These are phyloP conservation scores for Ogataea glucozyma DNA, from an alignment of 805 yeast species.

Conservation along the genomic window DNA sequence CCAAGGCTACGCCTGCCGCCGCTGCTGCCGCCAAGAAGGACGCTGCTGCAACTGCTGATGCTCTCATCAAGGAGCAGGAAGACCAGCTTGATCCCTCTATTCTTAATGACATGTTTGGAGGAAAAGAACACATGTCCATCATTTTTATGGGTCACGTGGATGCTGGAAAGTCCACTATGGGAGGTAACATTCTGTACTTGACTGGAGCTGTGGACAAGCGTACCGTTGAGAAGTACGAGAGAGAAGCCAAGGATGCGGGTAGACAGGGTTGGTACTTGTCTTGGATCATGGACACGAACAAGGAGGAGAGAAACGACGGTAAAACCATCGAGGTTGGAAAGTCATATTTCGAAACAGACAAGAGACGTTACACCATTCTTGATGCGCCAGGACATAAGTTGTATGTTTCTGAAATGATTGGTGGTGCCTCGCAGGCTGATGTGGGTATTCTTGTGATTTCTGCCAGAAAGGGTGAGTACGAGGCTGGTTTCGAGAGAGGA, in stretches of 20 bases:
- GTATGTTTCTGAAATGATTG: constrained; percentile 99
- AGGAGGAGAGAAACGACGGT: constrained; percentile 98
- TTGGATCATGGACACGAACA: constrained; percentile 99
- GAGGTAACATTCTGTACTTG: constrained; percentile 90
- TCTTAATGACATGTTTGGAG: constrained; percentile 91
- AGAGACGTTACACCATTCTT: constrained; percentile 94
- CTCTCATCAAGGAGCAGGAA: constrained; percentile 66
- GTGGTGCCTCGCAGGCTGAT: constrained; percentile 99
- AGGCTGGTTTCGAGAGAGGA: constrained; percentile 98
- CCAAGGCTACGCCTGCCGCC: constrained; percentile 15
- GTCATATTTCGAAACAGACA: constrained; percentile 96
- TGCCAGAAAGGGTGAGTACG: constrained; percentile 99
- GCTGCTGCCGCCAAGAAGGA: constrained; percentile 17
- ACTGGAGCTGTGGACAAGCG: constrained; percentile 99
- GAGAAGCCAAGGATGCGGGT: constrained; percentile 99
- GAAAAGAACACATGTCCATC: constrained; percentile 94
- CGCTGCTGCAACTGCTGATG: constrained; percentile 44
- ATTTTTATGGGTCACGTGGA: constrained; percentile 99
- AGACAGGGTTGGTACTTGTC: constrained; percentile 99
- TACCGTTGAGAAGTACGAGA: constrained; percentile 95
- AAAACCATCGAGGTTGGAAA: constrained; percentile 99
- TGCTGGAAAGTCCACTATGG: constrained; percentile 99
- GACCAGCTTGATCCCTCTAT: constrained; percentile 83
- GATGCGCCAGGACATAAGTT: constrained; percentile 99
- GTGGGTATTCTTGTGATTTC: constrained; percentile 96